A percentile compares a stretch with the other conserved stretches of the same genome.
phyloP scores from a whole-genome alignment of 129 eudicot genomes.

The Logfia minima region DNA sequence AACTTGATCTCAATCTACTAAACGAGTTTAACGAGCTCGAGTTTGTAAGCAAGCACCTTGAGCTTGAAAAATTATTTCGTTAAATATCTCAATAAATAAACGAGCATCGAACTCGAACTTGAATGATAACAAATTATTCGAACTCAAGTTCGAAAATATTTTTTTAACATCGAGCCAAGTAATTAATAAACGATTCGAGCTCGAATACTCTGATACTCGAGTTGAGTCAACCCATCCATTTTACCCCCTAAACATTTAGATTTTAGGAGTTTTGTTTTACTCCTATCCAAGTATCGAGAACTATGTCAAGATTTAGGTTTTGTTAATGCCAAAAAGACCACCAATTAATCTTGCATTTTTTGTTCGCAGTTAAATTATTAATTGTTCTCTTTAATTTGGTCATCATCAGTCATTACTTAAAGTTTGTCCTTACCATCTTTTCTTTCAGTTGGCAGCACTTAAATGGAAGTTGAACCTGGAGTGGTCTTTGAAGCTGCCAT shows the following conservation, averaged over 20 bases:
- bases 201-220: too few species aligned
- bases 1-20: too few species aligned
- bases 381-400: not conserved
- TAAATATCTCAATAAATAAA: too few species aligned
- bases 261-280: not conserved
- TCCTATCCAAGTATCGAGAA: not conserved
- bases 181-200: too few species aligned
- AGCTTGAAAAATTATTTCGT: too few species aligned
- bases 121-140: too few species aligned
- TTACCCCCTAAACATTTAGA: not conserved
- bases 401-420: not conserved
- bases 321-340: not conserved
- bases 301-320: not conserved
- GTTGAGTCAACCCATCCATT: not conserved
- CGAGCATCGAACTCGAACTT: too few species aligned
- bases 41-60: too few species aligned
- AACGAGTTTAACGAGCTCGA: too few species aligned
- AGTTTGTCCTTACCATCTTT: not conserved
- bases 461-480: not conserved
- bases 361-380: not conserved
- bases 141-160: too few species aligned
- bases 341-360: not conserved
- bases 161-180: too few species aligned
- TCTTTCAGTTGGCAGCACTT: not conserved
- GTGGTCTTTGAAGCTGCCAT: not conserved